These are phyloP conservation scores for Maudiozyma pseudohumilis DNA, from an alignment of 805 yeast genomes.

Conservation along the genomic window DNA sequence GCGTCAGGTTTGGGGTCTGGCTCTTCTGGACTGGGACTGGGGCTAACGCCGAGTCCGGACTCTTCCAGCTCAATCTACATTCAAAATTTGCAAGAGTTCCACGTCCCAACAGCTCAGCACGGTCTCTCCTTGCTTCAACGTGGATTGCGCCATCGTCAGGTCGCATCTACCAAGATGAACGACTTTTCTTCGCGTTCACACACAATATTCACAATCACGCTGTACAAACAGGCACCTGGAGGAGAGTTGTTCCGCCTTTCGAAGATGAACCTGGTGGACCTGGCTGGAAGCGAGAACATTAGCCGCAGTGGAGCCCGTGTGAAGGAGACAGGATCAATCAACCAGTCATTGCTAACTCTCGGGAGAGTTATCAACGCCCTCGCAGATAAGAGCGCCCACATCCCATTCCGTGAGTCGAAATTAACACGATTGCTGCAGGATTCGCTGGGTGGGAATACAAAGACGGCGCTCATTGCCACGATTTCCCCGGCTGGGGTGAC, in stretches of 20 bases:
- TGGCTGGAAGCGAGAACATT: slow-evolving; percentile 93
- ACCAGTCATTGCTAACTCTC: slow-evolving; percentile 75
- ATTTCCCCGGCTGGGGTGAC: slow-evolving; percentile 72
- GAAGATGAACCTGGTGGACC: slow-evolving; percentile 80
- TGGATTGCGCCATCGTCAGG: slow-evolving; percentile 52
- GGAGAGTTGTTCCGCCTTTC: slow-evolving; percentile 44
- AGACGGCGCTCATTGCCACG: slow-evolving; percentile 80
- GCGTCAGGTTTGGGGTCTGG: background rate
- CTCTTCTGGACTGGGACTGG: no score
- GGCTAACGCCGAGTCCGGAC: background rate
- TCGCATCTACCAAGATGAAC: slow-evolving; percentile 66
- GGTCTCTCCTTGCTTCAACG: slow-evolving; percentile 46
- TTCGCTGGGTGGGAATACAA: slow-evolving; percentile 79
- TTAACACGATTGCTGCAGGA: slow-evolving; percentile 67
- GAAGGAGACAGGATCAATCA: slow-evolving; percentile 87
- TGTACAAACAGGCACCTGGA: slow-evolving; percentile 41
- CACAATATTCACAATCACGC: slow-evolving; percentile 57
- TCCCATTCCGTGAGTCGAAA: slow-evolving; percentile 81
- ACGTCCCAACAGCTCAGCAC: slow-evolving; percentile 42
- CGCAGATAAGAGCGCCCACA: slow-evolving; percentile 54
- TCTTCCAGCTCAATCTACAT: slow-evolving; percentile 33
- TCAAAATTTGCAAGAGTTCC: slow-evolving; percentile 56
- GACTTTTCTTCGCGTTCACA: slow-evolving; percentile 69
- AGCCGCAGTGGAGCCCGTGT: slow-evolving; percentile 88
- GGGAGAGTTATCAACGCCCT: slow-evolving; percentile 80